Evolutionary conservation across 176 grass and related monocot genomes (phyloP).

Genomic region (Zea mays): DNA sequence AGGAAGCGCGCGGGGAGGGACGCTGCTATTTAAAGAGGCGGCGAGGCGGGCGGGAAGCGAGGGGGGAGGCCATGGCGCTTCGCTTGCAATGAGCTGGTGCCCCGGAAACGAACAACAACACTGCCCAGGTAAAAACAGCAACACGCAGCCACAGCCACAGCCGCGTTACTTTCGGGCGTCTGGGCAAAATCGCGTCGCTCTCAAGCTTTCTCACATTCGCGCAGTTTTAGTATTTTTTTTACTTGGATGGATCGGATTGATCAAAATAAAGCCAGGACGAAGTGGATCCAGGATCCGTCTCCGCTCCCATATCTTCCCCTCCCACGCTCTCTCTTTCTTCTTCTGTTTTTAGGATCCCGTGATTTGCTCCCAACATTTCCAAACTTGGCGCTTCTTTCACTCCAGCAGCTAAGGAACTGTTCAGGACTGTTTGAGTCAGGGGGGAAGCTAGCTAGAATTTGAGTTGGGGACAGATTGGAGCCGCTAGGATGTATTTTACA

Average conservation of each 20-base stretch:
- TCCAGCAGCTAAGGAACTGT: too few species aligned
- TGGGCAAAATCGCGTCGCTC: slow-evolving; percentile 31
- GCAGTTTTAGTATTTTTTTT: neutral
- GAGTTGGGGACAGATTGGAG: too few species aligned
- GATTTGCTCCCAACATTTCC: neutral
- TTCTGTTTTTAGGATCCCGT: neutral
- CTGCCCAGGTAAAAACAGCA: slow-evolving; percentile 25
- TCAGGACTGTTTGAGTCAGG: too few species aligned
- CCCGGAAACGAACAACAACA: slow-evolving; percentile 25
- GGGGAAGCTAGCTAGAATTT: too few species aligned
- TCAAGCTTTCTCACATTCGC: neutral
- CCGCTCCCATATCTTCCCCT: neutral
- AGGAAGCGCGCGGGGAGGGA: slow-evolving; percentile 15
- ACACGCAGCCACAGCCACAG: neutral
- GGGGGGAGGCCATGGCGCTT: slow-evolving; percentile 40
- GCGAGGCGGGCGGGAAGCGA: slow-evolving; percentile 27
- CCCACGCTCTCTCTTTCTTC: too few species aligned
- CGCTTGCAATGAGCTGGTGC: slow-evolving; percentile 44
- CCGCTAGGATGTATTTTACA: too few species aligned
- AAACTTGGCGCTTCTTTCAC: neutral
- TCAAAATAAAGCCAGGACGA: neutral
- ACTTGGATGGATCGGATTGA: neutral
- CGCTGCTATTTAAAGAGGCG: slow-evolving; percentile 44
- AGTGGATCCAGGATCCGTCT: neutral
- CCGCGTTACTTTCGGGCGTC: slow-evolving; percentile 26